Percentiles rank a stretch among this genome's conserved stretches.
Conservation (phyloP, 148 eudicot species). For the Fagopyrum esculentum region DNA sequence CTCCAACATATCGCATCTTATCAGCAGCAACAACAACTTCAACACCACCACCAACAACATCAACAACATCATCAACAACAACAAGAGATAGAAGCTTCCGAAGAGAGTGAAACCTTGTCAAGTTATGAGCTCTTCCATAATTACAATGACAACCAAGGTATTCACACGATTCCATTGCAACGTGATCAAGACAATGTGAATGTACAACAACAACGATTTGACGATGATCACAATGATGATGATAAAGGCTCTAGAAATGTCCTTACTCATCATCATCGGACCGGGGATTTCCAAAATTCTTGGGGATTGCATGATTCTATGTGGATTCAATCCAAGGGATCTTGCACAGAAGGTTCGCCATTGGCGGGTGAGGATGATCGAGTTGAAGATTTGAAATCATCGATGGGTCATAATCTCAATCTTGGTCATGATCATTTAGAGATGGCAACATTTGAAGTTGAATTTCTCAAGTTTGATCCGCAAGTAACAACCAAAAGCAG, state of each 20-base stretch:
- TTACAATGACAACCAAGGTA: background rate
- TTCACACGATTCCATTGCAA: background rate
- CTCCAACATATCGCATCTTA: background rate
- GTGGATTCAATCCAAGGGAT: conserved; percentile 11
- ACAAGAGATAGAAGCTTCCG: background rate
- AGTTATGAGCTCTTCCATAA: background rate
- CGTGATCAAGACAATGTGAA: background rate
- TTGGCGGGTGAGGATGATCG: background rate
- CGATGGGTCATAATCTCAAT: background rate
- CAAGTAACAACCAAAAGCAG: background rate
- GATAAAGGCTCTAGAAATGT: background rate
- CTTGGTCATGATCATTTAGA: conserved; percentile 5
- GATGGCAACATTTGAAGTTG: background rate
- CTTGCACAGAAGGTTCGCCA: background rate
- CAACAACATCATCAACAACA: background rate
- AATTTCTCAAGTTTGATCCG: background rate
- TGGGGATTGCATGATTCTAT: conserved; percentile 5
- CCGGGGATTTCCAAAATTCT: background rate
- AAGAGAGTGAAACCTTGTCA: background rate
- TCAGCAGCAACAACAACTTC: background rate
- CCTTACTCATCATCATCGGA: background rate
- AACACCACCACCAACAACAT: background rate
- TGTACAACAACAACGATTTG: background rate
- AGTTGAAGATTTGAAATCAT: background rate
- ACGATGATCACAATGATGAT: background rate